Evolutionary conservation across 306 rosid species (phyloP), one percentile per base, ranked within the genome.

Genomic region (Trichosanthes truncata): DNA sequence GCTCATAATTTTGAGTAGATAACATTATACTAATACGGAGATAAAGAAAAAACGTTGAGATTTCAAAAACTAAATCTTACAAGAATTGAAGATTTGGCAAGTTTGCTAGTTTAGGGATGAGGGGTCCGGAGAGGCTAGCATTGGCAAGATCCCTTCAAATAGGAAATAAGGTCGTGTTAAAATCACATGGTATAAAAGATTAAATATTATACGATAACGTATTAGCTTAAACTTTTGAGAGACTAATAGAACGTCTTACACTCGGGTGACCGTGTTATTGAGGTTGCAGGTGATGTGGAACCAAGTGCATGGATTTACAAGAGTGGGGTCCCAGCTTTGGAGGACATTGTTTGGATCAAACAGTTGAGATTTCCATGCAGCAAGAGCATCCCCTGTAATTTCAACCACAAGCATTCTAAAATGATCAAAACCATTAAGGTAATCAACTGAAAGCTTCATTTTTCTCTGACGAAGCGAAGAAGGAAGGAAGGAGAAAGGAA

Each of bases 281-380:
- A 0, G 0, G 57, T 81, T 51, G 68, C 86, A 86, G 7, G 81
- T 74, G 46, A 86, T 31, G 25, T 83, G 89, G 8, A 40, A 49
- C 86, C 81, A 86, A 49, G 74, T 33, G 83, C 89, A 81, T 29
- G 87, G 89, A 63, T 76, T 81, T 13, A 13, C 41, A 9, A 62
- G 57, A 5, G 63, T 81, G 9, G 77, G 76, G 41, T 83, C 79
- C 89, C 89, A 86, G 56, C 84, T 86, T 61, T 60, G 60, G n/a
- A 83, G 83, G 52, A 79, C 80, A 71, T 67, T 57, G 31, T 68
- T 12, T n/a, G 80, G 85, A 57, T 86, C 87, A 0, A 3, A 49
- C 80, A 86, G 46, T 7, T 25, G 9, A 72, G 35, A 3, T 61
- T 76, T 86, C 83, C 83, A 79, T 4, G 79, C 79, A 61, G 3